A percentile compares a stretch with the other conserved stretches of the same genome.
phyloP scores from a whole-genome alignment of 176 grass and related monocot genomes.

The Rhynchospora tenuis region DNA sequence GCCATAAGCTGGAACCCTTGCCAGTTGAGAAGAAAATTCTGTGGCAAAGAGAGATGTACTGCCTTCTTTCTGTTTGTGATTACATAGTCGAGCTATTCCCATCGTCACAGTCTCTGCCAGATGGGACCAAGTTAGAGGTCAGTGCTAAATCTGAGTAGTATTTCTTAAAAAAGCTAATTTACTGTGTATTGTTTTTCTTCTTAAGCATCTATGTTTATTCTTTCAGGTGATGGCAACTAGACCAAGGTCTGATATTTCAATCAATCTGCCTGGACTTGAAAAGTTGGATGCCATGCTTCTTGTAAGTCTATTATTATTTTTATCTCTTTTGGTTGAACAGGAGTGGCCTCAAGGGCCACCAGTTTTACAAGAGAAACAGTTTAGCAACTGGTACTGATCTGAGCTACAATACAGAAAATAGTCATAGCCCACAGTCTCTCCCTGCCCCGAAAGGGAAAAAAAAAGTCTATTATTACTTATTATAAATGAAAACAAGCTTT shows the following conservation, averaged over 20 bases:
- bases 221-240: slow-evolving; percentile 68
- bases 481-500: not conserved
- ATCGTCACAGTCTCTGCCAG: slow-evolving; percentile 50
- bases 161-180: not conserved
- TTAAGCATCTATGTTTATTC: not conserved
- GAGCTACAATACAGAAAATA: no score
- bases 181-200: not conserved
- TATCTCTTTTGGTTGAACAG: no score
- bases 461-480: no score
- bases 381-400: no score
- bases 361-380: no score
- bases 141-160: not conserved
- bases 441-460: no score
- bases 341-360: no score
- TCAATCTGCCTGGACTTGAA: slow-evolving; percentile 85
- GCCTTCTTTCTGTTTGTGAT: slow-evolving; percentile 72
- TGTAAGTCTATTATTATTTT: slow-evolving; percentile 29
- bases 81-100: slow-evolving; percentile 85
- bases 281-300: slow-evolving; percentile 89
- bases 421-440: no score
- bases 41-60: slow-evolving; percentile 90
- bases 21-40: slow-evolving; percentile 56
- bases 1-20: slow-evolving; percentile 68
- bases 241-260: slow-evolving; percentile 64
- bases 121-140: slow-evolving; percentile 50